A percentile compares a stretch with the other conserved stretches of the same genome.
These are phyloP conservation scores for Phytopythium montanum DNA, from an alignment of 352 stramenopile genomes.

Conservation along the genomic window DNA sequence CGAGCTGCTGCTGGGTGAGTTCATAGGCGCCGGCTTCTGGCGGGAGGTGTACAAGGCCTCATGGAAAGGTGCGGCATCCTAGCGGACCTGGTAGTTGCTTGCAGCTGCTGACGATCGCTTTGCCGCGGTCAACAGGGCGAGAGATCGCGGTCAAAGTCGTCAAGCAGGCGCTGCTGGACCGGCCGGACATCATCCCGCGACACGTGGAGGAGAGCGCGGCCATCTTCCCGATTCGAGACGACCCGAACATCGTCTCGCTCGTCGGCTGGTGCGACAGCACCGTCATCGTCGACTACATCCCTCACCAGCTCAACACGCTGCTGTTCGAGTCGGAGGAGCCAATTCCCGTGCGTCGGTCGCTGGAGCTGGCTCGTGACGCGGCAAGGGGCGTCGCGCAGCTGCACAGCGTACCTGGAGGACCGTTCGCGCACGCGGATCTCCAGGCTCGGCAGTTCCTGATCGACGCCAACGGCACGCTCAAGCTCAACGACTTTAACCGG, in stretches of 20 bases:
- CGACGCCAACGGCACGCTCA: conserved; percentile 42
- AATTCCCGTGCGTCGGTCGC: conserved; percentile 38
- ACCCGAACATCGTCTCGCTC: conserved; percentile 66
- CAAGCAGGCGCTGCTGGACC: conserved; percentile 50
- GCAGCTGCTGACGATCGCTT: neutral
- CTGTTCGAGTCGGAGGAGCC: conserved; percentile 45
- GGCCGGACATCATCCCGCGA: conserved; percentile 58
- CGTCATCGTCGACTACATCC: conserved; percentile 73
- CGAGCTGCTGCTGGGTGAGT: conserved; percentile 42
- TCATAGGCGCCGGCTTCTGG: conserved; percentile 68
- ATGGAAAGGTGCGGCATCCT: conserved; percentile 48
- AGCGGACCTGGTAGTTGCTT: neutral
- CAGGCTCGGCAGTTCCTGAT: conserved; percentile 80
- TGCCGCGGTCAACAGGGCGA: conserved; percentile 23
- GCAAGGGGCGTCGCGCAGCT: conserved; percentile 60
- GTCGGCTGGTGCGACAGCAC: conserved; percentile 77
- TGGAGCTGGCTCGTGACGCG: conserved; percentile 51
- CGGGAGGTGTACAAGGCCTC: conserved; percentile 61
- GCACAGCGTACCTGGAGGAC: conserved; percentile 54
- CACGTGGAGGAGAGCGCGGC: conserved; percentile 69
- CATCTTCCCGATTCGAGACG: conserved; percentile 66
- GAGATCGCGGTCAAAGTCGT: conserved; percentile 68
- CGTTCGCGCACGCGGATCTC: conserved; percentile 78
- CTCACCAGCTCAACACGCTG: conserved; percentile 51
- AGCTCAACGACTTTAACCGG: conserved; percentile 83